Base-by-base conservation (phyloP, 2,329 filamentous ascomycete species). In the Cadophora gregata region DNA sequence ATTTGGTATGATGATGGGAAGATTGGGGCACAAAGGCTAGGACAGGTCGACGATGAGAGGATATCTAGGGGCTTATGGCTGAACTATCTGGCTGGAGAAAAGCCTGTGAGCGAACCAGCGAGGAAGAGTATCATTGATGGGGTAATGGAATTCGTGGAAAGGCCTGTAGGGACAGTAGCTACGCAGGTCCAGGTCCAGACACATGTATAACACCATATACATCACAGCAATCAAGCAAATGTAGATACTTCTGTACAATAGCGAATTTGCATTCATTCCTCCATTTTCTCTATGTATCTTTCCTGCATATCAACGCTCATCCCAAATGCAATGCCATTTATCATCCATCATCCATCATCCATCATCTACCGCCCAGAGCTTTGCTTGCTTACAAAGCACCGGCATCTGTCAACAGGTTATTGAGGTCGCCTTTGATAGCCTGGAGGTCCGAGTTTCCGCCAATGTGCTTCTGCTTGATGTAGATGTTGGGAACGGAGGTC, bases 371-470 rank as follows among this genome's bases (percentile, higher is more conserved):
- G n/a, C n/a, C n/a, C n/a, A n/a, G n/a, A n/a, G n/a, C n/a, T n/a
- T n/a, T n/a, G n/a, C n/a, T n/a, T 10, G 45, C 63, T 81, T 83
- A 91, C 70, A 90, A 68, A 72, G 90, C 90, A 75, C 85, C 85
- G 70, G 88, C 90, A 58, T 82, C 82, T 81, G 86, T 85, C 78
- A 92, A 81, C 73, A 96, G 80, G 36, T 76, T 75, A 72, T 88
- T 85, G 63, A 98, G 81, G 72, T 96, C 78, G 80, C 86, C 87
- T 80, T 84, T 87, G 62, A 79, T 79, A 1, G 81, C 84, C 82
- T 94, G 90, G 71, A 96, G 80, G 74, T 96, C 95, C 29, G 93
- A 97, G 87, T 98, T 98, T 73, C 96, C 96, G 70, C 96, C 96
- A 79, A 99, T 96, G 82, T 97, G 95, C 84, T 96, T 83, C 83